These are phyloP conservation scores for Aspergillus chevalieri DNA, from an alignment of 2,329 filamentous ascomycete genomes.

Conservation along the genomic window DNA sequence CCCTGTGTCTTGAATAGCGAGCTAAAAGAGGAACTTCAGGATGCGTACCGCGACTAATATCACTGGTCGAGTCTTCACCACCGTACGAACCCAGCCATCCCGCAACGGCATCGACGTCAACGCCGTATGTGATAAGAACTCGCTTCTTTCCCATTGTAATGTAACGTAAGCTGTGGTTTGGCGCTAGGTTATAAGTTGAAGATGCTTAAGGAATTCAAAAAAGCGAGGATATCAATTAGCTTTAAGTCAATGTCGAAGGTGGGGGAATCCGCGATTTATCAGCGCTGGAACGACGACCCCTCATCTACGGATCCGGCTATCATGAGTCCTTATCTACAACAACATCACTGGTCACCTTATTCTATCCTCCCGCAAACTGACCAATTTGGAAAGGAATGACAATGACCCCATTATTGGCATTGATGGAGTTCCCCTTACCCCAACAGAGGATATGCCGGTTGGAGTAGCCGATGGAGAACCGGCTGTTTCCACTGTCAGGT, in stretches of 20 bases:
- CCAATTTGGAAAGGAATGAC: too few species aligned
- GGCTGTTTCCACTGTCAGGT: not conserved
- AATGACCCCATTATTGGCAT: not conserved
- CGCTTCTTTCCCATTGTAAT: slow-evolving; percentile 16
- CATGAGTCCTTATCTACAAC: too few species aligned
- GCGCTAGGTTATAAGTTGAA: too few species aligned
- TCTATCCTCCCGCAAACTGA: not conserved
- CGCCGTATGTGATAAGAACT: slow-evolving; percentile 24
- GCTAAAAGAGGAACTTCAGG: too few species aligned
- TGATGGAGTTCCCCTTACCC: not conserved
- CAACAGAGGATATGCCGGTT: not conserved
- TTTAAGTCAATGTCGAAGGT: not conserved
- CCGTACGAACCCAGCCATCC: slow-evolving; percentile 30
- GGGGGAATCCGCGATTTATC: not conserved
- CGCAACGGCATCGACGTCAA: slow-evolving; percentile 29
- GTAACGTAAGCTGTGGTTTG: not conserved
- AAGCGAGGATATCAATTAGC: not conserved
- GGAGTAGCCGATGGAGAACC: not conserved
- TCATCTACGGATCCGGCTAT: not conserved
- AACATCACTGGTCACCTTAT: not conserved
- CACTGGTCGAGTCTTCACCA: slow-evolving; percentile 27
- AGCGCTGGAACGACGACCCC: not conserved
- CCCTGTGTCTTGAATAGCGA: too few species aligned
- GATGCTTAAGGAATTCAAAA: too few species aligned
- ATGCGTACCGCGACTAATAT: slow-evolving; percentile 23